Conservation (phyloP, 2,329 filamentous ascomycete species). For the Alternaria ventricosa region DNA sequence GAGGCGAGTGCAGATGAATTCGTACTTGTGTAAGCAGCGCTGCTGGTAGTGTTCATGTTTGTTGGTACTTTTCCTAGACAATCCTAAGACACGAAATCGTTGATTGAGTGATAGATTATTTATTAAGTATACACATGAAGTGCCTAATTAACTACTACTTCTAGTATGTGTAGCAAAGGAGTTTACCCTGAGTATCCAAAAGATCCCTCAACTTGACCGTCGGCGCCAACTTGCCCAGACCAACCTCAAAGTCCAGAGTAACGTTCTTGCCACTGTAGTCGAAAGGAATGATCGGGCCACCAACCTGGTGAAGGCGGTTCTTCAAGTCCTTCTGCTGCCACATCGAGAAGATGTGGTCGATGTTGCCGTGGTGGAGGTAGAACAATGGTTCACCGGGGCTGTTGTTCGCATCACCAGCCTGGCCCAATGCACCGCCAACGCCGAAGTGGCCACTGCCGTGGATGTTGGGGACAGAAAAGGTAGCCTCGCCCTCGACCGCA, state of each 20-base stretch:
- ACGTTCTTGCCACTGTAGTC: constrained; percentile 35
- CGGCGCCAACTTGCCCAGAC: constrained; percentile 37
- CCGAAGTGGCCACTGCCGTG: constrained; percentile 48
- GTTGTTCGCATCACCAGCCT: constrained; percentile 42
- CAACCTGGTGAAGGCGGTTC: constrained; percentile 43
- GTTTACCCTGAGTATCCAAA: constrained; percentile 31
- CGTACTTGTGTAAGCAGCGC: neutral
- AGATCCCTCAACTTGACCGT: constrained; percentile 37
- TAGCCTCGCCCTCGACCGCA: constrained; percentile 33
- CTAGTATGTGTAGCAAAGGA: constrained; percentile 33
- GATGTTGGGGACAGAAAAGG: constrained; percentile 38
- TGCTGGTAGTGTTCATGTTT: neutral
- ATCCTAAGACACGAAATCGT: too few relatives aligned
- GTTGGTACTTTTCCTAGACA: too few relatives aligned
- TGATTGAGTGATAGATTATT: too few relatives aligned
- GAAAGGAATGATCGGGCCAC: constrained; percentile 40
- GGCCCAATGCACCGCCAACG: constrained; percentile 43
- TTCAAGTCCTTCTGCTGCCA: constrained; percentile 39
- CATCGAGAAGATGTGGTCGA: constrained; percentile 46
- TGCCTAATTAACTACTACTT: too few relatives aligned
- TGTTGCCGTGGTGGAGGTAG: constrained; percentile 48
- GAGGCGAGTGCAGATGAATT: neutral
- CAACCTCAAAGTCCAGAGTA: constrained; percentile 43
- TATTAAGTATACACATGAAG: neutral
- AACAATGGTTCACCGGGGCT: constrained; percentile 48